Percentiles rank a stretch among this genome's conserved stretches.
These are phyloP conservation scores for Scheffersomyces ergatensis DNA, from an alignment of 805 yeast genomes.

Conservation along the genomic window DNA sequence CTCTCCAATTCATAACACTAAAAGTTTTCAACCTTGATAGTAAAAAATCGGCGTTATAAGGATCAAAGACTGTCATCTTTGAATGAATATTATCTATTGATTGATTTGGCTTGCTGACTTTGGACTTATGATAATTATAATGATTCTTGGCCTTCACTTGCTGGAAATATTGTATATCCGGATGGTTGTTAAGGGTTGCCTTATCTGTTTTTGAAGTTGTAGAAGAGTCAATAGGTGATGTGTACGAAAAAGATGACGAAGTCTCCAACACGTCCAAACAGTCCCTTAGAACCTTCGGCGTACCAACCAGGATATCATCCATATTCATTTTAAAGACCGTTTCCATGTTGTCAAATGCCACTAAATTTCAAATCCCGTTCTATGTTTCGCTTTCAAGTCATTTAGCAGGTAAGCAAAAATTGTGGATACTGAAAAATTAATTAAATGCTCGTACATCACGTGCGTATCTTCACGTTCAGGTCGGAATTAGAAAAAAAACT, in stretches of 20 bases:
- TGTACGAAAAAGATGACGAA: slow-evolving; percentile 9
- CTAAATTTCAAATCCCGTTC: no score
- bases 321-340: slow-evolving; percentile 7
- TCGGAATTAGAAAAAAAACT: no score
- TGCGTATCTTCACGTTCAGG: no score
- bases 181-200: slow-evolving; percentile 19
- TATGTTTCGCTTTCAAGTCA: no score
- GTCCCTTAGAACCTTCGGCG: slow-evolving; percentile 22
- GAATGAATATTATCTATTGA: slow-evolving; percentile 11
- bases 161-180: slow-evolving; percentile 39
- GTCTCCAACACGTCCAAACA: slow-evolving; percentile 19
- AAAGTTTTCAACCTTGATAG: slow-evolving; percentile 42
- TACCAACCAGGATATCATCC: slow-evolving; percentile 10
- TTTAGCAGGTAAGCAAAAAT: no score
- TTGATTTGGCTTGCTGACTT: slow-evolving; percentile 7
- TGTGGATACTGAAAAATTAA: no score
- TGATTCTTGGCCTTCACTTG: slow-evolving; percentile 34
- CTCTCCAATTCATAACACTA: slow-evolving; percentile 47
- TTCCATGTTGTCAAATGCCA: no score
- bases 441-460: no score
- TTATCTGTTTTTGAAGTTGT: slow-evolving; percentile 7
- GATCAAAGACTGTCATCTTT: slow-evolving; percentile 27
- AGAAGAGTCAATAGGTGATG: slow-evolving; percentile 5
- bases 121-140: slow-evolving; percentile 33
- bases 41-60: slow-evolving; percentile 33